Evolutionary conservation across 257 asterid genomes (phyloP), one percentile per base, ranked within the genome.

Genomic region (Gentiana straminea): DNA sequence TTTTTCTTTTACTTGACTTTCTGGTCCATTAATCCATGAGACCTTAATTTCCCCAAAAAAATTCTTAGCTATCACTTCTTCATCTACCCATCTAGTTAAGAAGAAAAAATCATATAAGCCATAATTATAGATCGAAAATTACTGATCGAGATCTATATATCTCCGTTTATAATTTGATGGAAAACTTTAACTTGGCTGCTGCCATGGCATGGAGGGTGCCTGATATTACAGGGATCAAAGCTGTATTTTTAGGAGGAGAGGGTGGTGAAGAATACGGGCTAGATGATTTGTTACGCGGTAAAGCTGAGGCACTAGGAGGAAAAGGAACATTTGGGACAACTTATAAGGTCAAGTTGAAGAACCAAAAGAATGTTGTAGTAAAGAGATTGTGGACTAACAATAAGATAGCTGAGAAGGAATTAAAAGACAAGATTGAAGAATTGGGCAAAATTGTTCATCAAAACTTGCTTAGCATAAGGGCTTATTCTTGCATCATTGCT

Each of bases 241-340:
- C 41, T 70, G 59, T 61, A 64, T 37, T 70, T 24, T 24, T 71
- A 64, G 51, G 57, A 8, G 59, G 61, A 7, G 49, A 52, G 15
- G 74, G 54, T 9, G 33, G 2, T 13, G 54, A 37, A 33, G 70
- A 52, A 3, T 68, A 59, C 47, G 68, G 54, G 32, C 36, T 68
- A 41, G 60, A 64, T 6, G 71, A 68, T 24, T 64, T 73, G 67
- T 41, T 68, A 7, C 13, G 35, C 5, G 59, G 68, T 3, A 5
- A 47, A 3, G 65, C 71, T 5, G 65, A 55, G 61, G 52, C 51
- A 2, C 7, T 64, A 24, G 24, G 24, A 51, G 74, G 63, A 0
- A 73, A 56, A 44, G 71, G 74, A 0, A 58, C 64, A 5, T 68
- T 68, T 33, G 74, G 74, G 43, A 55, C 47, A 5, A 54, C 46